Evolutionary conservation across 2,329 filamentous ascomycete species (phyloP).

Genomic region (Nemania sp.): DNA sequence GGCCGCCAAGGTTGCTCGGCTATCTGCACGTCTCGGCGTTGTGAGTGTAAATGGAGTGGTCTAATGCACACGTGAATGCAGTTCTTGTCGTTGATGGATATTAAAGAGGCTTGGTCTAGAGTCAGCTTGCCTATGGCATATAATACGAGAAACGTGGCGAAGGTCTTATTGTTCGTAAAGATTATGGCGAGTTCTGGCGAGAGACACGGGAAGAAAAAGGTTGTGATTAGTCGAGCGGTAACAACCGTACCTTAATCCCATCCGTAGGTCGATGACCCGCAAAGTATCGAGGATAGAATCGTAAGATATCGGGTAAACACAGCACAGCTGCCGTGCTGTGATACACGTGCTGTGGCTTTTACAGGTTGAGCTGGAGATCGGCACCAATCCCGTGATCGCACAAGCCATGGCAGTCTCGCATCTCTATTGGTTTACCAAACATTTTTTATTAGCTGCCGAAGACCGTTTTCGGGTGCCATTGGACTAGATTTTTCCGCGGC

Average conservation of each 20-base stretch:
- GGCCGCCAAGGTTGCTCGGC: background rate
- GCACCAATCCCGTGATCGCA: background rate
- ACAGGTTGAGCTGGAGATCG: background rate
- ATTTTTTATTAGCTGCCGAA: background rate
- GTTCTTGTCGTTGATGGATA: background rate
- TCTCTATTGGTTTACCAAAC: conserved; percentile 19
- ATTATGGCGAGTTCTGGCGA: background rate
- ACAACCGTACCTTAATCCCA: background rate
- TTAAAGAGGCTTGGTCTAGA: conserved; percentile 1
- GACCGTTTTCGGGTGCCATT: background rate
- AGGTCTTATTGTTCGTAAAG: background rate
- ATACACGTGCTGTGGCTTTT: conserved; percentile 1
- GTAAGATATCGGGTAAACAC: background rate
- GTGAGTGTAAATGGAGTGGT: conserved; percentile 16
- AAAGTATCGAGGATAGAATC: background rate
- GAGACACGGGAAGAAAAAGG: background rate
- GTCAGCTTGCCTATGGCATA: background rate
- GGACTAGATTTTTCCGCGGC: background rate
- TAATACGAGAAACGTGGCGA: background rate
- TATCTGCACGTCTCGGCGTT: conserved; percentile 24
- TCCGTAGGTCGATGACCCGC: background rate
- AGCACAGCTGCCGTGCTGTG: background rate
- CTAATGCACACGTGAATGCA: conserved; percentile 10
- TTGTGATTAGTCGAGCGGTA: background rate
- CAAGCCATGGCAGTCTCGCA: conserved; percentile 14